Base-by-base conservation (phyloP, 1,284 basidiomycete genomes). In the Moesziomyces parantarcticus region DNA sequence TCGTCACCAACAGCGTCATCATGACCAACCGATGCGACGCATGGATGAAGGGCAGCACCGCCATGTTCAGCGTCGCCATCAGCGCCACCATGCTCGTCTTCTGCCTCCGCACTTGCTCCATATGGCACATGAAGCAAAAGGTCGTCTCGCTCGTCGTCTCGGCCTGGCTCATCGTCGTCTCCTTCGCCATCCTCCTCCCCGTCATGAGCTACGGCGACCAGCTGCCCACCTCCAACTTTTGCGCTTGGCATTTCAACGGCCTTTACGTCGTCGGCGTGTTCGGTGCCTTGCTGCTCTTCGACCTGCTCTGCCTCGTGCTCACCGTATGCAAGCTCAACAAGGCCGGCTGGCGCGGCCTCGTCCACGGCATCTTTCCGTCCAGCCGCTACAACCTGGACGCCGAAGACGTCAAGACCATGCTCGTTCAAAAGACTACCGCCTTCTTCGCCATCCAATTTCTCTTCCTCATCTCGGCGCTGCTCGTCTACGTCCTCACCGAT, bases 261-360 rank as follows among this genome's bases (percentile, higher is more conserved):
- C 53, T 62, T 32, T 67, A 67, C 43, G 58, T 72, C 23, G 54
- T 79, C 22, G 61, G 66, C 32, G 67, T 78, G 5, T 59, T 77
- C 26, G 67, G 58, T 16, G 60, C 63, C 10, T 55, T 76, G 6
- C 53, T 68, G 34, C 29, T 75, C 46, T 78, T 78, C 50, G 76
- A 77, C 51, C 43, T 70, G 29, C 57, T 78, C 45, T 68, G 64
- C 59, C 62, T 79, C 39, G 32, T 58, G 18, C 53, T 78, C 23
- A 77, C 77, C 43, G 63, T 75, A 26, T 65, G 65, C 64, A 78
- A 77, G 47, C 75, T 79, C 47, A 77, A 76, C 64, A 72, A 72
- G 36, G 59, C 63, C 23, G 78, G 78, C 14, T 75, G 71, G 70
- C 58, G 65, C 23, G 76, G 73, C 20, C 52, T 79, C 6, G 9